Conservation (phyloP, 345 rosid species). For the Linum usitatissimum region DNA sequence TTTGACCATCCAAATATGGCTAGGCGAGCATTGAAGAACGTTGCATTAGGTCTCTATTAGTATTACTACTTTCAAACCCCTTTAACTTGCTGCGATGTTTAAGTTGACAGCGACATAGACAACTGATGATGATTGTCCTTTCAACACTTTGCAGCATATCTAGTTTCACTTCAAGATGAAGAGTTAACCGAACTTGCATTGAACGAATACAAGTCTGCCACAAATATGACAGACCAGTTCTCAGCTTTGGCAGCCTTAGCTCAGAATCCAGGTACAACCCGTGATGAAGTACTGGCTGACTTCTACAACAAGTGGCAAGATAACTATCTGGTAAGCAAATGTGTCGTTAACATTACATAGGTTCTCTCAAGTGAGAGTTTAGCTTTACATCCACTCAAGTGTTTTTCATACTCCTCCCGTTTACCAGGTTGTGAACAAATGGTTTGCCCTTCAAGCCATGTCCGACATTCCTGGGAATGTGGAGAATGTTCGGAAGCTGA, state of each 20-base stretch:
- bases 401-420: not conserved
- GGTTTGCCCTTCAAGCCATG: constrained; percentile 90
- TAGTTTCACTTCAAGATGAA: constrained; percentile 70
- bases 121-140: constrained; percentile 1
- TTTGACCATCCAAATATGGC: constrained; percentile 83
- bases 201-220: constrained; percentile 62
- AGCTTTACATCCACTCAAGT: not conserved
- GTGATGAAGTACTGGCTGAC: constrained; percentile 73
- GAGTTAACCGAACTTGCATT: constrained; percentile 42
- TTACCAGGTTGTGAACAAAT: constrained; percentile 85
- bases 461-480: constrained; percentile 80
- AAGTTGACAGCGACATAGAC: not conserved
- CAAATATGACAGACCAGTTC: constrained; percentile 88
- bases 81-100: not conserved
- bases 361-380: not conserved
- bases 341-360: not conserved
- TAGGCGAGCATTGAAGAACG: constrained; percentile 75
- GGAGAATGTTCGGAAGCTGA: constrained; percentile 62
- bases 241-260: constrained; percentile 86
- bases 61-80: constrained; percentile 7
- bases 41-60: constrained; percentile 64
- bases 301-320: constrained; percentile 84
- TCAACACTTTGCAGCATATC: constrained; percentile 46
- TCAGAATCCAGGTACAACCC: constrained; percentile 62
- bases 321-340: constrained; percentile 54